phyloP scores from a whole-genome alignment of 1,284 basidiomycete genomes.

The Filobasidium uniguttulatum region DNA sequence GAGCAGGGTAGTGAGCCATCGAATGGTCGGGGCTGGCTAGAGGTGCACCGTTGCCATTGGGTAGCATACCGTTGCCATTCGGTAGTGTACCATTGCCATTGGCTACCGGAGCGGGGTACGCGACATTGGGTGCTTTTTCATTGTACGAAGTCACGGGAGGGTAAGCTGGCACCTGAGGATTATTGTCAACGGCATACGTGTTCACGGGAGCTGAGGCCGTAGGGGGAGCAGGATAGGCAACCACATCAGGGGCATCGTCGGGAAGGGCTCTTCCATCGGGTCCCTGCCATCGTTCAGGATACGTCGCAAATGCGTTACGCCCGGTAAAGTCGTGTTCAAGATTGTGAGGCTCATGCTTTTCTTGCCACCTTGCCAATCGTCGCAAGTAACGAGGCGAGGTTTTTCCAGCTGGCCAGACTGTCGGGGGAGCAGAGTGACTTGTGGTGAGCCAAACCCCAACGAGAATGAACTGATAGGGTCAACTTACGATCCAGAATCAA shows the following conservation, averaged over 20 bases:
- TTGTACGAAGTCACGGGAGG: too few relatives aligned
- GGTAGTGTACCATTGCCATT: too few relatives aligned
- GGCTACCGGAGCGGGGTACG: too few relatives aligned
- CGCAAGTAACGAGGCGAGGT: slow-evolving; percentile 36
- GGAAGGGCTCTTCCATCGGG: slow-evolving; percentile 8
- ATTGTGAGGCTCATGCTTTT: slow-evolving; percentile 20
- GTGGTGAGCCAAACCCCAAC: too few relatives aligned
- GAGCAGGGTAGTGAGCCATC: too few relatives aligned
- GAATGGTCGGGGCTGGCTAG: too few relatives aligned
- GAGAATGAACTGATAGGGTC: too few relatives aligned
- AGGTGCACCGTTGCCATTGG: too few relatives aligned
- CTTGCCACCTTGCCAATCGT: slow-evolving; percentile 32
- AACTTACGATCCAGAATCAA: slow-evolving; percentile 23
- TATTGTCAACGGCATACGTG: neutral
- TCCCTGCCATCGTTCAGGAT: slow-evolving; percentile 10
- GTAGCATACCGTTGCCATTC: too few relatives aligned
- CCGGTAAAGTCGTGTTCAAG: slow-evolving; percentile 32
- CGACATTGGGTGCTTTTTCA: too few relatives aligned
- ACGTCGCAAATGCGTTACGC: slow-evolving; percentile 12
- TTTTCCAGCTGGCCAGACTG: slow-evolving; percentile 32
- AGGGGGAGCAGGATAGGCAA: slow-evolving; percentile 6
- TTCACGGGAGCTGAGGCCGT: neutral
- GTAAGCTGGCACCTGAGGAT: neutral
- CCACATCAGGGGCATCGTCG: neutral
- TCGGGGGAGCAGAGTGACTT: neutral